Evolutionary conservation across 208 protist species (phyloP).

Genomic region (Blechomonas ayalai): DNA sequence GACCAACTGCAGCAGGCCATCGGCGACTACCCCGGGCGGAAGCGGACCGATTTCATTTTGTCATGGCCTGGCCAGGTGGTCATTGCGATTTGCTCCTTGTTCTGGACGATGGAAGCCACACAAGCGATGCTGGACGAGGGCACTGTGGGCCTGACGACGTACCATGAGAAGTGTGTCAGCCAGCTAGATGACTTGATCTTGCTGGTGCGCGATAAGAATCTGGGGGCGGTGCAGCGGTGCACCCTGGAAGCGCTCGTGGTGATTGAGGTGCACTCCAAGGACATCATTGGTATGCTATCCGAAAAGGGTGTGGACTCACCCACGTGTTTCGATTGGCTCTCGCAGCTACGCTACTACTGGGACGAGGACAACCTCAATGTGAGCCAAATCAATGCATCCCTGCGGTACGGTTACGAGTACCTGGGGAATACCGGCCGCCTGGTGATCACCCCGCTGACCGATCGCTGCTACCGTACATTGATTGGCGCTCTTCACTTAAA

Average conservation of each 20-base stretch:
- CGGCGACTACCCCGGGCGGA: conserved; percentile 66
- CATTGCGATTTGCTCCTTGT: conserved; percentile 84
- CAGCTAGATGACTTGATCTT: conserved; percentile 91
- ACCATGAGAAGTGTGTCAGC: conserved; percentile 79
- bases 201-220: conserved; percentile 84
- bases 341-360: conserved; percentile 97
- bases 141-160: conserved; percentile 76
- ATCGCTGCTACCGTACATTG: conserved; percentile 94
- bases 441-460: conserved; percentile 96
- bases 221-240: conserved; percentile 79
- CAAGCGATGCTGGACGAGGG: conserved; percentile 83
- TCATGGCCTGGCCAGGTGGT: conserved; percentile 92
- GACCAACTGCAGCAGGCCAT: conserved; percentile 83
- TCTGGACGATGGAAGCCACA: conserved; percentile 93
- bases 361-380: conserved; percentile 80
- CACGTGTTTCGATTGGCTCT: conserved; percentile 94
- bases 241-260: conserved; percentile 92
- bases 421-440: conserved; percentile 93
- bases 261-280: conserved; percentile 93
- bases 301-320: conserved; percentile 88
- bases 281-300: conserved; percentile 89
- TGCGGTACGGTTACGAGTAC: conserved; percentile 97
- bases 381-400: conserved; percentile 88
- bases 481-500: conserved; percentile 96
- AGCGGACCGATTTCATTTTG: conserved; percentile 88